Percentiles rank a stretch among this genome's conserved stretches.
These are phyloP conservation scores for Austropuccinia psidii DNA, from an alignment of 1,284 basidiomycete genomes.

Conservation along the genomic window DNA sequence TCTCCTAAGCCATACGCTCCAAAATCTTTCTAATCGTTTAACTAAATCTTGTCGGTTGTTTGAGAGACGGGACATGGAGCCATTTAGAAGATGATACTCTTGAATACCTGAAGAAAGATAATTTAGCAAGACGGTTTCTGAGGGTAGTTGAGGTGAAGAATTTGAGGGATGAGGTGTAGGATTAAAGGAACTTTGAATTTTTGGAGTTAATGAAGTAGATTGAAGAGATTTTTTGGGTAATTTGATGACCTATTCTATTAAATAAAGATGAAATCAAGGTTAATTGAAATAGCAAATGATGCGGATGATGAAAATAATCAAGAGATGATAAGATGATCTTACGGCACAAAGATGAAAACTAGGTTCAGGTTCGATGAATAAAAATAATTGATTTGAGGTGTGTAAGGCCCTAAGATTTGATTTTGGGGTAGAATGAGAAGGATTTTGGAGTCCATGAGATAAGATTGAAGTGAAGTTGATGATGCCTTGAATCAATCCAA, in stretches of 20 bases:
- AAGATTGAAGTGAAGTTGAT: constrained; percentile 27
- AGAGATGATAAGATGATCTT: not conserved
- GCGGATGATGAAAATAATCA: too few species aligned
- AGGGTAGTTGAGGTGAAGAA: constrained; percentile 13
- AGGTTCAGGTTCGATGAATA: constrained; percentile 22
- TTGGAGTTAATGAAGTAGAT: not conserved
- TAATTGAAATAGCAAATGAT: too few species aligned
- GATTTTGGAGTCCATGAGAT: constrained; percentile 21
- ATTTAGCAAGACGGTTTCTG: constrained; percentile 20
- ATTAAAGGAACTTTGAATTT: constrained; percentile 7
- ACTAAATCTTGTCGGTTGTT: constrained; percentile 1
- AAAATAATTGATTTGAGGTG: constrained; percentile 19
- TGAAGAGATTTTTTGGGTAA: not conserved
- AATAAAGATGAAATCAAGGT: not conserved
- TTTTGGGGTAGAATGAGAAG: not conserved
- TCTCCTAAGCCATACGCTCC: constrained; percentile 33
- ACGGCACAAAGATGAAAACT: constrained; percentile 32
- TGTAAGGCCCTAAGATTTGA: constrained; percentile 4
- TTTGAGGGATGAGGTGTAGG: not conserved
- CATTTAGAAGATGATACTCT: constrained; percentile 30
- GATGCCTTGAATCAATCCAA: constrained; percentile 25
- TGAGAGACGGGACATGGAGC: not conserved
- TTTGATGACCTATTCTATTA: constrained; percentile 31
- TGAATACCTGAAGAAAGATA: constrained; percentile 1
- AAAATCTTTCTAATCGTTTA: constrained; percentile 22